Base-by-base conservation (phyloP, 2,329 filamentous ascomycete species). In the Neurospora crassa region DNA sequence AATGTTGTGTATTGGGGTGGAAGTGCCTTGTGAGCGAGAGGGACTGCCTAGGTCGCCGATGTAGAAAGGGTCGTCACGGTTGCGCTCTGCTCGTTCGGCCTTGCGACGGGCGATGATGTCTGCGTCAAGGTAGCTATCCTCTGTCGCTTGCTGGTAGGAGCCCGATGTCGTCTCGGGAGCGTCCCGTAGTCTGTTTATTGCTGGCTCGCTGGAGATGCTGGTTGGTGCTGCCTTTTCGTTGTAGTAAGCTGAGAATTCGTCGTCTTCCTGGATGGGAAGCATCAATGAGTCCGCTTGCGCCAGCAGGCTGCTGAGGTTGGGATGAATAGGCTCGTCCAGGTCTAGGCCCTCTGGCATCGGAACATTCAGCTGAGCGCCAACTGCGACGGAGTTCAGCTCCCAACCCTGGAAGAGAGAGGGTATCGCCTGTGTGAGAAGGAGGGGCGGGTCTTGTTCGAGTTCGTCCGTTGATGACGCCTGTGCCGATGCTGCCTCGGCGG, bases 1-100 rank as follows among this genome's bases (percentile, higher is more conserved):
- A 71, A 96, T 93, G 74, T 89, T 92, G 77, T 95, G 92, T 68
- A 96, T 90, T 0, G 92, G 92, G 0, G 92, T 95, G 0, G 91
- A 91, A 6, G 87, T 87, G 42, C 89, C 88, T 29, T 74, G 74
- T 42, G 78, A 75, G 40, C 75, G 47, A 6, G 53, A 63, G 7
- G 53, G 53, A 37, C 53, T 37, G 69, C 74, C 72, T 29, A 75
- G 73, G 24, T 73, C 76, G 4, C 75, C 83, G 77, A 99, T 98
- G 78, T 99, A 99, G 80, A 97, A 99, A 0, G 96, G 96, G 77
- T 99, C 96, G 78, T 98, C 95, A 75, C 88, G 92, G 79, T 97
- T 93, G 71, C 93, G 88, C 78, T 97, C 94, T 71, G 87, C 83
- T 12, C 94, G 88, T 78, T 97, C 93, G 4, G 90, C 89, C 76